Percentiles rank a stretch among this genome's conserved stretches.
phyloP scores from a whole-genome alignment of 2,329 filamentous ascomycete genomes.

The Orbilia brochopaga region DNA sequence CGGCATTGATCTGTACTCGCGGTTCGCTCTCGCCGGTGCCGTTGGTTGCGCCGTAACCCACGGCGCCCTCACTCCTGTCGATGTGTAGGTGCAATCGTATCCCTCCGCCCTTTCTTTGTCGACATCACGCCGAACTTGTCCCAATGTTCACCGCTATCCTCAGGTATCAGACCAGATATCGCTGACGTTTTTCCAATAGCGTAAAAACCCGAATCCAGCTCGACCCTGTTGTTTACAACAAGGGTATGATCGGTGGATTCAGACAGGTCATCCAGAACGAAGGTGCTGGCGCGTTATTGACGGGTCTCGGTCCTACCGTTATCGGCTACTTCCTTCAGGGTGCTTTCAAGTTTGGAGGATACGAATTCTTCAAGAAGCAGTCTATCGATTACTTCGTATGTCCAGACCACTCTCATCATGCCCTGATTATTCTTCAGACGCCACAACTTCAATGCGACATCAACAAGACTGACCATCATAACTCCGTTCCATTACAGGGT shows the following conservation, averaged over 20 bases:
- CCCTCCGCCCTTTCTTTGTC: slow-evolving; percentile 17
- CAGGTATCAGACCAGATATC: background rate
- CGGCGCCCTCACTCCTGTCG: slow-evolving; percentile 93
- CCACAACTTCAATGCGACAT: background rate
- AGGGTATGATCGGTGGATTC: slow-evolving; percentile 84
- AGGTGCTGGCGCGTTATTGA: slow-evolving; percentile 83
- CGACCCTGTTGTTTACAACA: slow-evolving; percentile 87
- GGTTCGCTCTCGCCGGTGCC: slow-evolving; percentile 96
- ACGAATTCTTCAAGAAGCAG: slow-evolving; percentile 96
- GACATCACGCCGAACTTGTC: slow-evolving; percentile 50
- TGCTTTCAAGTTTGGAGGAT: slow-evolving; percentile 91
- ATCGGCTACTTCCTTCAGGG: slow-evolving; percentile 94
- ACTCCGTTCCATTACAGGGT: slow-evolving; percentile 57
- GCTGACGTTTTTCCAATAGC: slow-evolving; percentile 62
- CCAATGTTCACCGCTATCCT: slow-evolving; percentile 53
- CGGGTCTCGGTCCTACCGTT: slow-evolving; percentile 82
- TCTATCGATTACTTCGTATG: slow-evolving; percentile 73
- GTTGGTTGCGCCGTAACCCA: slow-evolving; percentile 98
- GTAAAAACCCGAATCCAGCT: slow-evolving; percentile 97
- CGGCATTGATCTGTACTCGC: slow-evolving; percentile 80
- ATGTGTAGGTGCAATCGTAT: slow-evolving; percentile 79
- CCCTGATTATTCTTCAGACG: background rate
- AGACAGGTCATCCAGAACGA: slow-evolving; percentile 81
- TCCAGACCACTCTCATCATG: slow-evolving; percentile 11
- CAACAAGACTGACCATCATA: background rate